These are phyloP conservation scores for Coemansia sp. DNA, from an alignment of 192 early-diverging fungal species.

Conservation along the genomic window DNA sequence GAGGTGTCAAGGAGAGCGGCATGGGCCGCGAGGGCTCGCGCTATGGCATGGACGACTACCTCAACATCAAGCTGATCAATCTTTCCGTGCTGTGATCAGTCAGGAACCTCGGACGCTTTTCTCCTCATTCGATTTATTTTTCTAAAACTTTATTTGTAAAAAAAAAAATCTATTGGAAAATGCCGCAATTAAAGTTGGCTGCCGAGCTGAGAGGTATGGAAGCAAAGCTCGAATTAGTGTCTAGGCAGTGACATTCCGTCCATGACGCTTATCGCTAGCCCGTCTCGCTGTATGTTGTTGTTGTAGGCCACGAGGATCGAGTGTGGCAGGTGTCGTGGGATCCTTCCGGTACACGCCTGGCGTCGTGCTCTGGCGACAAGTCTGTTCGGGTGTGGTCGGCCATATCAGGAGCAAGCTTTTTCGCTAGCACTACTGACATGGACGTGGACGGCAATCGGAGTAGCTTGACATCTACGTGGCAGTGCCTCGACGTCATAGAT, in stretches of 20 bases:
- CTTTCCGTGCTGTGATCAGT: slow-evolving; percentile 11
- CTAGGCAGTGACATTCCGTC: background rate
- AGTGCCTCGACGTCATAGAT: slow-evolving; percentile 69
- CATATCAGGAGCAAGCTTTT: slow-evolving; percentile 13
- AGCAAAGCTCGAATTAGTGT: background rate
- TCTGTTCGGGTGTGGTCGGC: slow-evolving; percentile 83
- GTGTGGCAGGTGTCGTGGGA: slow-evolving; percentile 90
- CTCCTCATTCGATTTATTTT: background rate
- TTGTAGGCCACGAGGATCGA: slow-evolving; percentile 75
- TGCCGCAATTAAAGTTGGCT: slow-evolving; percentile 25
- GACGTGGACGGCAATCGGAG: slow-evolving; percentile 1
- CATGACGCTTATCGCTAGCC: background rate
- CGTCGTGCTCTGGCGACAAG: slow-evolving; percentile 85
- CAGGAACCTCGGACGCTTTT: background rate
- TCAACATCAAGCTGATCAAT: slow-evolving; percentile 44
- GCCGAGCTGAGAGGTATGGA: slow-evolving; percentile 40
- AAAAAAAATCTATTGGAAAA: background rate
- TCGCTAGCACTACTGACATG: slow-evolving; percentile 1
- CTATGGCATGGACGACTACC: slow-evolving; percentile 54
- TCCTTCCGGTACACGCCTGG: slow-evolving; percentile 67
- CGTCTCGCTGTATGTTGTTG: background rate
- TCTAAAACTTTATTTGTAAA: background rate
- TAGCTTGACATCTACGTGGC: slow-evolving; percentile 51
- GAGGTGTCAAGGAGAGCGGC: slow-evolving; percentile 62
- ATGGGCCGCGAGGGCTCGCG: slow-evolving; percentile 58